Percentiles rank a stretch among this genome's conserved stretches.
phyloP scores from a whole-genome alignment of 2,329 filamentous ascomycete genomes.

The Verticillium klebahnii region DNA sequence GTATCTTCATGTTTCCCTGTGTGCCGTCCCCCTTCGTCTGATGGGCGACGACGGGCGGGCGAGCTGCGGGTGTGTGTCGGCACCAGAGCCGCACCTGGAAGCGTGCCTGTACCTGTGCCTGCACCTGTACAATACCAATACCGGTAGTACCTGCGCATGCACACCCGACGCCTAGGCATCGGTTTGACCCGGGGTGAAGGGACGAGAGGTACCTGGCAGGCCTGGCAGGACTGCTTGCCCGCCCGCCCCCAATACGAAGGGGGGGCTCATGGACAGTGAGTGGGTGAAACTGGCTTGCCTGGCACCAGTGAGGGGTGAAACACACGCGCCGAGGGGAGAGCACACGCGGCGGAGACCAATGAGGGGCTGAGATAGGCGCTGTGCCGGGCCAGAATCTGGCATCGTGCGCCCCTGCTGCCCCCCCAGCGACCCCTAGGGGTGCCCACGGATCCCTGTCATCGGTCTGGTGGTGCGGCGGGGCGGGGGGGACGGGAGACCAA shows the following conservation, averaged over 20 bases:
- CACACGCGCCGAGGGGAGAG: constrained; percentile 18
- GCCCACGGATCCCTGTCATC: not conserved
- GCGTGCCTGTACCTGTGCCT: not conserved
- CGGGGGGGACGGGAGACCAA: not conserved
- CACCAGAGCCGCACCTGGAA: too few species aligned
- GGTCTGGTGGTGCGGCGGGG: not conserved
- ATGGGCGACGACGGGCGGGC: not conserved
- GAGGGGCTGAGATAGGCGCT: constrained; percentile 21
- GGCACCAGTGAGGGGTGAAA: constrained; percentile 17
- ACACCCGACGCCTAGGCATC: not conserved
- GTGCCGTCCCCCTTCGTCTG: not conserved
- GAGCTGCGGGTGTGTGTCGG: too few species aligned
- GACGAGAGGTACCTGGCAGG: not conserved
- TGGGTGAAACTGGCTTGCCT: constrained; percentile 22
- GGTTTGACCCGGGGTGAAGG: not conserved
- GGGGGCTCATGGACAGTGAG: not conserved
- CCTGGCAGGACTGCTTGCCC: too few species aligned
- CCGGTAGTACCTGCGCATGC: not conserved
- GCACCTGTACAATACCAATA: not conserved
- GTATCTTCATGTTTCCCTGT: too few species aligned
- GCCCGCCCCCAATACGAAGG: too few species aligned
- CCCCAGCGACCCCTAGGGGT: not conserved
- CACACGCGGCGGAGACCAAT: constrained; percentile 19
- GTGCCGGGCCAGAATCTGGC: not conserved
- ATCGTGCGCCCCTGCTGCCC: too few species aligned